Evolutionary conservation across 1,139 yeast genomes (phyloP), one percentile per base, ranked within the genome.

Genomic region (Blastobotrys niveus): DNA sequence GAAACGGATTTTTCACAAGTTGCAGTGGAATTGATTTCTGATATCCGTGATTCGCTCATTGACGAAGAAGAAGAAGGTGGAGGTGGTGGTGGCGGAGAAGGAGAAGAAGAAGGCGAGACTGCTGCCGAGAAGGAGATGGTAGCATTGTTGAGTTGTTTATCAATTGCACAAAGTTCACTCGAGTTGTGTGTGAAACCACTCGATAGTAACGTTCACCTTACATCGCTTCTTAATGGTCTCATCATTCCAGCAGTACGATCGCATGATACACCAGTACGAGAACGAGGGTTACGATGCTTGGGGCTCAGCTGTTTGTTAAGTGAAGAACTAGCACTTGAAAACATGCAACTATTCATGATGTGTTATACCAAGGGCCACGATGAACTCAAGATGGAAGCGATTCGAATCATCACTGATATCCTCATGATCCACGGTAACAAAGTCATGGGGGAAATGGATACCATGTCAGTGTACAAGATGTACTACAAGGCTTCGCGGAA

Each of bases 1-100:
- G 96, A 87, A 57, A 76, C 81, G 48, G 96, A 89, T 65, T 88
- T 88, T 60, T 77, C 86, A 19, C 77, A 85, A 34, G 82, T 87
- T 78, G 75, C 86, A 17, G 78, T 84, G n/a, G 96, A 89, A 68
- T 77, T 87, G 19, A 80, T 88, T 32, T 80, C 88, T 31, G 96
- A 89, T 69, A 72, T 88, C 37, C 75, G 88, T 60, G 95, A 87
- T 62, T 75, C 54, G 7, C 48, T 58, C 8, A 53, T 81, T 7
- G 82, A 74, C 38, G 67, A 73, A 8, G 53, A 48, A 18, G 54
- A 38, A 3, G n/a, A n/a, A n/a, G 42, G 43, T 8, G 50, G n/a
- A n/a, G n/a, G n/a, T n/a, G n/a, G n/a, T n/a, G n/a, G n/a, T n/a
- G n/a, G n/a, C n/a, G n/a, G n/a, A n/a, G n/a, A n/a, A n/a, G n/a